These are phyloP conservation scores for Lepidium aucheri DNA, from an alignment of 345 rosid species.

Conservation along the genomic window DNA sequence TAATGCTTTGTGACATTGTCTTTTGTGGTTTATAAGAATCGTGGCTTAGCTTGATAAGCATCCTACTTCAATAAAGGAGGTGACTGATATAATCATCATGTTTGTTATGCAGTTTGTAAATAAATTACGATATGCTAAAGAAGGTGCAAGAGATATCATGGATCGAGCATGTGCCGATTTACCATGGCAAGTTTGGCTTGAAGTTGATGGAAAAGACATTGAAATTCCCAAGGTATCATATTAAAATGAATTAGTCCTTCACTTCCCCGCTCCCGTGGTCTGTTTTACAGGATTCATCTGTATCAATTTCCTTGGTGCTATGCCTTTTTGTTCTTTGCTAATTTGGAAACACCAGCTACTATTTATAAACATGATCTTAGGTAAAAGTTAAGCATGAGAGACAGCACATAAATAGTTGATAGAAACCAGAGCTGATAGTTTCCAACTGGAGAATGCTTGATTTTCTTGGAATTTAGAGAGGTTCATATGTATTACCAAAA, in stretches of 20 bases:
- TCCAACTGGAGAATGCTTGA: not conserved
- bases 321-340: slow-evolving; percentile 2
- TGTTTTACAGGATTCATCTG: not conserved
- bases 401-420: not conserved
- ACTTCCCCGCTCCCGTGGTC: not conserved
- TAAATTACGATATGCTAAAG: slow-evolving; percentile 77
- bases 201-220: slow-evolving; percentile 74
- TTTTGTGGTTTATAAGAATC: not conserved
- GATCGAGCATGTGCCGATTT: slow-evolving; percentile 83
- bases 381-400: not conserved
- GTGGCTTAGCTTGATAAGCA: not conserved
- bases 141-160: slow-evolving; percentile 86
- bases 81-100: slow-evolving; percentile 9
- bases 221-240: slow-evolving; percentile 59
- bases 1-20: not conserved
- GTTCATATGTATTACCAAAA: not conserved
- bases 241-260: not conserved
- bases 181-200: slow-evolving; percentile 85
- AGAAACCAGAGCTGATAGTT: not conserved
- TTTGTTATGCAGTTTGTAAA: slow-evolving; percentile 60
- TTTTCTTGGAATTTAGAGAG: not conserved
- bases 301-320: not conserved
- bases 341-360: not conserved
- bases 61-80: not conserved
- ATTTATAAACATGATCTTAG: not conserved